Evolutionary conservation across 208 protist species (phyloP), one percentile per base, ranked within the genome.

Genomic region (Leishmania major): DNA sequence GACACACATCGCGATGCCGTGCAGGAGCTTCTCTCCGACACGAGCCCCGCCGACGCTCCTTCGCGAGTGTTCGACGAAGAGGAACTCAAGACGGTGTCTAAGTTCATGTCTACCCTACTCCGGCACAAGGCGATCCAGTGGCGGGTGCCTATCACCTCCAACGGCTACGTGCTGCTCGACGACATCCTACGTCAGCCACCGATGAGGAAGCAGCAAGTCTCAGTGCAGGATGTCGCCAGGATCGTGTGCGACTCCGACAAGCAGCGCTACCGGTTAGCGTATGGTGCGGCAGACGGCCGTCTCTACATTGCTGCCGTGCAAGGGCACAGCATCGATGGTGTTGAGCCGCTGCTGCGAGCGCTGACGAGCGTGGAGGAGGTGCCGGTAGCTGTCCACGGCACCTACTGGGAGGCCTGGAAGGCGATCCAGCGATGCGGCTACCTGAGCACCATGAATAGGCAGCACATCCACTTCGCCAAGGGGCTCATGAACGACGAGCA

Each of bases 391-490:
- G 80, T 98, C 37, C 96, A 98, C 80, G 96, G 96, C 62, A 98
- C 96, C 25, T 94, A 95, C 82, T 88, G 84, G 81, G 28, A 70
- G 1, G 88, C 91, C 28, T 97, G 90, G 90, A 37, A 79, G 28
- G 10, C 77, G 28, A 98, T 98, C 35, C 17, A 64, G 10, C 67
- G 37, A n/a, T 93, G 87, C 51, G 96, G 96, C 45, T 96, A 93
- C 82, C 84, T 98, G 3, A 95, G 88, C 43, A 84, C 89, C 51
- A 98, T 98, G 96, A 80, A 55, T 0, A 87, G 95, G 35, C 88
- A 94, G 67, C 94, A 98, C 84, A 97, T 98, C 71, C 97, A 98
- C 86, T 98, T 98, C 78, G 93, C 97, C 40, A 92, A 91, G 69
- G 93, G 94, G 22, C 80, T 96, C 7, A 75, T 78, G 64, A 64